Evolutionary conservation across 2,329 filamentous ascomycete genomes (phyloP), one percentile per base, ranked within the genome.

Genomic region (Grosmannia clavigera): DNA sequence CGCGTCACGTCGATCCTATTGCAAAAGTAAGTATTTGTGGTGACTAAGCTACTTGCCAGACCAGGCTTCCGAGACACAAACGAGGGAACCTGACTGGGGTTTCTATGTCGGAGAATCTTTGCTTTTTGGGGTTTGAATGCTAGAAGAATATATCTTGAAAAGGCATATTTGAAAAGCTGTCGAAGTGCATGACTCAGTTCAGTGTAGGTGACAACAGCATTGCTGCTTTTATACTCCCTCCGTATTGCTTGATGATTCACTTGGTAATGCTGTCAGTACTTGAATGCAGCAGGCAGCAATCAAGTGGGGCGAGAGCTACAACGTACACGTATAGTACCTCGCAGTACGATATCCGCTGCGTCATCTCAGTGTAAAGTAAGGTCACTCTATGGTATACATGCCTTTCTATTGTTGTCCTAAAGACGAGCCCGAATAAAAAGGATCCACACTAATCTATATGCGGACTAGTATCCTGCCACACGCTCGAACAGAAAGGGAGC

Each of bases 401-500:
- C 50, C 9, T 14, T 52, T 14, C 4, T n/a, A 46, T 29, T 43
- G n/a, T 56, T 56, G 33, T 51, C 14, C 19, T 25, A 31, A 27
- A 27, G 27, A 52, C 6, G 50, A 52, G 50, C 50, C 25, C 31
- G 29, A 52, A 58, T 53, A 16, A 63, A 63, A 69, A 67, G 67
- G 64, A 67, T 60, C 46, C 40, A 31, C 55, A 57, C 63, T 65
- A 60, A 61, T 55, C 69, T 66, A 16, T 66, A 67, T 65, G 3
- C 2, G 66, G 73, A n/a, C 63, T 76, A 76, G 75, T 54, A 2
- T 7, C 54, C 58, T 64, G 68, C 29, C 46, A 51, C 55, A 55
- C 46, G 48, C 71, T 51, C n/a, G 5, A 55, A 40, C 22, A 50
- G 33, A 60, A 60, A 55, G 71, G 70, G 55, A 61, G 61, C 75